Percentiles rank a stretch among this genome's conserved stretches.
These are phyloP conservation scores for California macrophylla DNA, from an alignment of 441 rosid genomes.

Conservation along the genomic window DNA sequence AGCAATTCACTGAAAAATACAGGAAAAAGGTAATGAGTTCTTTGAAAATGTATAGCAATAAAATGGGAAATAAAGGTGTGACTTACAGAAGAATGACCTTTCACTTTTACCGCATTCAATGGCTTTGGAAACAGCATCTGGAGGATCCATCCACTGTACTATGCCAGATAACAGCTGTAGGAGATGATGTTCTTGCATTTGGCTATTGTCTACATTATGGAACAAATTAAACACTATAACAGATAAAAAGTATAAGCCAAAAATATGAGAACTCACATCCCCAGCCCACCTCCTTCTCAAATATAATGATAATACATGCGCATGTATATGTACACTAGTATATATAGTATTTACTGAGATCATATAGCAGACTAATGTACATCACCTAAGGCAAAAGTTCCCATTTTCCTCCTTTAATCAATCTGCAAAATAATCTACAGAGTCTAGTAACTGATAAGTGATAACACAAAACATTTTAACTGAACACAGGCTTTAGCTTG, in stretches of 20 bases:
- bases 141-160: conserved; percentile 85
- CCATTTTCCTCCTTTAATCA: neutral
- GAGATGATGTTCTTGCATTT: conserved; percentile 71
- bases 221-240: conserved; percentile 25
- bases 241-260: conserved; percentile 6
- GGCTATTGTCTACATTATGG: conserved; percentile 53
- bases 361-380: neutral
- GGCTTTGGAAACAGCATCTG: conserved; percentile 63
- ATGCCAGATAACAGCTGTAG: conserved; percentile 79
- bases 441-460: neutral
- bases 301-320: neutral
- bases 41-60: conserved; percentile 16
- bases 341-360: neutral
- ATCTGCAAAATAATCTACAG: neutral
- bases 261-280: neutral
- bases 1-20: conserved; percentile 72
- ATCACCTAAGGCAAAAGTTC: neutral
- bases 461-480: neutral
- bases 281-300: neutral
- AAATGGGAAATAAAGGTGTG: conserved; percentile 14
- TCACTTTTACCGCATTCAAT: conserved; percentile 84
- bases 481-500: neutral
- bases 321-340: neutral
- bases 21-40: conserved; percentile 20
- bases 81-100: conserved; percentile 42